phyloP scores from a whole-genome alignment of 1,139 yeast genomes.

The Pneumocystis wakefieldiae region DNA sequence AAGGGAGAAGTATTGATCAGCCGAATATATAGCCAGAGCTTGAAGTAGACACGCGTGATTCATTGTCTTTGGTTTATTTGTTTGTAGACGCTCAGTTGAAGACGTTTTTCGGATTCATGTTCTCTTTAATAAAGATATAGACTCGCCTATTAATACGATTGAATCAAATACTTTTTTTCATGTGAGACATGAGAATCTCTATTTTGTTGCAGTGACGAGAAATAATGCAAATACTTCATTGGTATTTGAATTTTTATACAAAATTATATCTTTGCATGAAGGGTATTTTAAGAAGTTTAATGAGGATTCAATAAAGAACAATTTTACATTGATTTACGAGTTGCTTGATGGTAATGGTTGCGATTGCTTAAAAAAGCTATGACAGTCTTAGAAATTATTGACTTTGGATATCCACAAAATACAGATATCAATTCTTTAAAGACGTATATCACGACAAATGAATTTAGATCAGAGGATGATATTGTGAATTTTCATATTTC shows the following conservation, averaged over 20 bases:
- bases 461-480: slow-evolving; percentile 15
- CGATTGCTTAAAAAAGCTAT: background rate
- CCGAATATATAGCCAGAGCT: slow-evolving; percentile 54
- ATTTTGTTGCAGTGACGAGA: slow-evolving; percentile 77
- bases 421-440: slow-evolving; percentile 42
- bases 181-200: slow-evolving; percentile 51
- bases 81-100: slow-evolving; percentile 35
- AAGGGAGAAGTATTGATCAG: slow-evolving; percentile 81
- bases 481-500: background rate
- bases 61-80: background rate
- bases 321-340: slow-evolving; percentile 59
- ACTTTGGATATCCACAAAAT: slow-evolving; percentile 69
- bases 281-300: slow-evolving; percentile 29
- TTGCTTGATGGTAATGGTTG: slow-evolving; percentile 35
- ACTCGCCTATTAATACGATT: slow-evolving; percentile 74
- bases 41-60: slow-evolving; percentile 3
- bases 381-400: slow-evolving; percentile 42
- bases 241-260: slow-evolving; percentile 63
- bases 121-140: slow-evolving; percentile 44
- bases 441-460: slow-evolving; percentile 27
- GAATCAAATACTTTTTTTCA: slow-evolving; percentile 89
- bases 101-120: slow-evolving; percentile 88
- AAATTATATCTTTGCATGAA: slow-evolving; percentile 33
- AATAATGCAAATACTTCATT: slow-evolving; percentile 75
- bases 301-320: slow-evolving; percentile 38